These are phyloP conservation scores for Protomyces gravidus DNA, from an alignment of 1,139 yeast genomes.

Conservation along the genomic window DNA sequence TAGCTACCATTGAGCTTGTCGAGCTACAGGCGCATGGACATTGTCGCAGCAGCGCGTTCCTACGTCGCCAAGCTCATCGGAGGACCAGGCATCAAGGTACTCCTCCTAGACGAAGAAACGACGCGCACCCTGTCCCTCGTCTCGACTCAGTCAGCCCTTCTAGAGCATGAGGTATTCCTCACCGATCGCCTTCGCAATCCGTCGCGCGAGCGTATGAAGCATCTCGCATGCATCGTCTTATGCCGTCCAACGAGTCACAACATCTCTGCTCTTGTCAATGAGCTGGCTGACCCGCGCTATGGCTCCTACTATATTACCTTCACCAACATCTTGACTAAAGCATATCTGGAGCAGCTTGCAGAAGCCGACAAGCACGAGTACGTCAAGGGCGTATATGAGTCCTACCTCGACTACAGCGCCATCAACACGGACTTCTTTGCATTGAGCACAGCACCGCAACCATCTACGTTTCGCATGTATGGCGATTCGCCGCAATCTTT, in stretches of 20 bases:
- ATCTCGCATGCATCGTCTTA: conserved; percentile 75
- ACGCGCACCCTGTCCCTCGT: conserved; percentile 79
- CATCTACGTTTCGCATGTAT: conserved; percentile 37
- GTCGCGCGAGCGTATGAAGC: conserved; percentile 71
- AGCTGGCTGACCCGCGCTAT: conserved; percentile 73
- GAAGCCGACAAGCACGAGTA: conserved; percentile 85
- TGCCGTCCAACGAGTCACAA: conserved; percentile 69
- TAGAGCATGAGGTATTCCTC: conserved; percentile 74
- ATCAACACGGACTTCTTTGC: conserved; percentile 66
- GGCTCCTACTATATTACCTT: conserved; percentile 68
- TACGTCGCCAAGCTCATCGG: conserved; percentile 50
- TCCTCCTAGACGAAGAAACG: conserved; percentile 73
- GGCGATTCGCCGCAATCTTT: conserved; percentile 43
- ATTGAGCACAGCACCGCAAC: conserved; percentile 38
- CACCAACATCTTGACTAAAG: conserved; percentile 68
- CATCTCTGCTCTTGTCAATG: conserved; percentile 56
- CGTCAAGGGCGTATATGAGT: conserved; percentile 68
- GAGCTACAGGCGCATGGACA: too few relatives aligned
- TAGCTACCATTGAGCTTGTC: too few relatives aligned
- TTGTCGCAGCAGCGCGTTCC: conserved; percentile 50
- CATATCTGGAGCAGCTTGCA: conserved; percentile 77
- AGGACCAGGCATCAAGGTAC: conserved; percentile 53
- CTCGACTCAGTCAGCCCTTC: conserved; percentile 78
- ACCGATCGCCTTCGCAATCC: conserved; percentile 66
- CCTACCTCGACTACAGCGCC: conserved; percentile 77